Evolutionary conservation across 148 eudicot species (phyloP).

Genomic region (Fagopyrum esculentum): DNA sequence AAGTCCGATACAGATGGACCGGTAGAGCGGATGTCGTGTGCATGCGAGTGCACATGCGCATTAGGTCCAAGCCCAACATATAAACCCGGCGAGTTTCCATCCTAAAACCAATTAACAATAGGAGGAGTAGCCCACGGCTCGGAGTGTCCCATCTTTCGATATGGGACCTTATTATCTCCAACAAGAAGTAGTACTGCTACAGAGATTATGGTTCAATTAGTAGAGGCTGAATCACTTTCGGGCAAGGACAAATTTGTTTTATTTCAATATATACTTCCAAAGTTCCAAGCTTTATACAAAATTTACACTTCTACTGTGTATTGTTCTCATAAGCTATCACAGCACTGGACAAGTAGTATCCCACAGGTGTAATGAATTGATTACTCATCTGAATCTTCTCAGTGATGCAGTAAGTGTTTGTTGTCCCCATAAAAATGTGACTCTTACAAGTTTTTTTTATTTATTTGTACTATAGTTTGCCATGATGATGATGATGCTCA

Average conservation of each 20-base stretch:
- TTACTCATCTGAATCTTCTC: slow-evolving; percentile 5
- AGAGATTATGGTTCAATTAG: slow-evolving; percentile 2
- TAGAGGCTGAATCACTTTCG: background rate
- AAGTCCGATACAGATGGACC: too few relatives aligned
- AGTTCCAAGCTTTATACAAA: background rate
- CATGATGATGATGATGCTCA: slow-evolving; percentile 6
- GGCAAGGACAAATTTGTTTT: background rate
- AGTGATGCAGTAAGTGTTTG: background rate
- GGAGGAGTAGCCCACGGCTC: too few relatives aligned
- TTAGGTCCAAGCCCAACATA: too few relatives aligned
- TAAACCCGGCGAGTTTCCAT: too few relatives aligned
- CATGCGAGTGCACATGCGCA: too few relatives aligned
- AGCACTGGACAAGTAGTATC: slow-evolving; percentile 1
- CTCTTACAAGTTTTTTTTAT: background rate
- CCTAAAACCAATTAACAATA: too few relatives aligned
- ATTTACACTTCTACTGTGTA: background rate
- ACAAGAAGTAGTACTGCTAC: slow-evolving; percentile 4
- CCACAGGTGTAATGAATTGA: slow-evolving; percentile 6
- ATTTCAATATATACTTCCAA: background rate
- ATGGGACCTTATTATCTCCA: too few relatives aligned
- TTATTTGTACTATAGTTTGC: background rate
- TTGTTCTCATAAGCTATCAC: too few relatives aligned
- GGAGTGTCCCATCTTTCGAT: too few relatives aligned
- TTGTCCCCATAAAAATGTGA: background rate
- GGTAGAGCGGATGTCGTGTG: too few relatives aligned